Evolutionary conservation across 352 stramenopile genomes (phyloP).

Genomic region (Phytopythium helicoides): DNA sequence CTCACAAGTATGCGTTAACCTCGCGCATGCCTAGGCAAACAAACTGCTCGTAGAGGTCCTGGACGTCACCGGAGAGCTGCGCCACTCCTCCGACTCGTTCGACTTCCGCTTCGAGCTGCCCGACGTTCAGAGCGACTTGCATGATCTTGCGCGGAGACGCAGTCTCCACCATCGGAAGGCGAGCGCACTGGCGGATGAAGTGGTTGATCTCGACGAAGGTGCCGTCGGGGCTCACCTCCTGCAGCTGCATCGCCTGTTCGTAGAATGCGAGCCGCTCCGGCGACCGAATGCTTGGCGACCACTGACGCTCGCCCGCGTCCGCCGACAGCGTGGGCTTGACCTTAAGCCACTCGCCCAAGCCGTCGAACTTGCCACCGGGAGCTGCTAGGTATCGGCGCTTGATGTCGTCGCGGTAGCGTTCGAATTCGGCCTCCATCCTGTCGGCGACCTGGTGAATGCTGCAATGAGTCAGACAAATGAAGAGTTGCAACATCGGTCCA

Average conservation of each 20-base stretch:
- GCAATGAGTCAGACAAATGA: too few species aligned
- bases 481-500: too few species aligned
- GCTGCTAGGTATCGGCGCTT: background rate
- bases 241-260: background rate
- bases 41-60: background rate
- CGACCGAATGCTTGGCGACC: background rate
- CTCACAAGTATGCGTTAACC: too few species aligned
- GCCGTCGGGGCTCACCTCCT: background rate
- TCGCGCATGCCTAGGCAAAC: too few species aligned
- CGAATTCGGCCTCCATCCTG: background rate
- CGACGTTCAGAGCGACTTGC: conserved; percentile 5
- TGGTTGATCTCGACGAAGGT: conserved; percentile 1
- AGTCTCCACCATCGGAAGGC: conserved; percentile 1
- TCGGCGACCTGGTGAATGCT: too few species aligned
- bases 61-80: background rate
- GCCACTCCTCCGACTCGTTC: background rate
- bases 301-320: conserved; percentile 1
- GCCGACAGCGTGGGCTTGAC: background rate
- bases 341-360: background rate
- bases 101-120: conserved; percentile 1
- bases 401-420: background rate
- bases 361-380: background rate
- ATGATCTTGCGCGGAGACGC: conserved; percentile 3
- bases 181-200: conserved; percentile 4
- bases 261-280: conserved; percentile 1